phyloP scores from a whole-genome alignment of 164 flowering plant species.

The Stephania cephalantha region DNA sequence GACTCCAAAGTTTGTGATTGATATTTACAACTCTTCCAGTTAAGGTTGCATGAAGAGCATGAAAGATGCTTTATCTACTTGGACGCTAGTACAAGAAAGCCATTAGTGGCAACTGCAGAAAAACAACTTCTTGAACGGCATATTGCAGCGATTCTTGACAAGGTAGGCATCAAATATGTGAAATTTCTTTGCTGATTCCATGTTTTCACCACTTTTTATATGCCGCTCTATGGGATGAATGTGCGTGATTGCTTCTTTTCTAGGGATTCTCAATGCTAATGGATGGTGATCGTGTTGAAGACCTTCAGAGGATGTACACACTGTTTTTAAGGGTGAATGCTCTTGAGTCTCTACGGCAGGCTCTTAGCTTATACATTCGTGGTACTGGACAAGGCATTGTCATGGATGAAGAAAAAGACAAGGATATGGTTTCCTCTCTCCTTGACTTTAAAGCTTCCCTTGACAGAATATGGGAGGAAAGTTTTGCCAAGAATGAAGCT shows the following conservation, averaged over 20 bases:
- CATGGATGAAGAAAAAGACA: slow-evolving; percentile 98
- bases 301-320: slow-evolving; percentile 73
- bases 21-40: slow-evolving; percentile 39
- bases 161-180: slow-evolving; percentile 36
- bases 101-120: slow-evolving; percentile 77
- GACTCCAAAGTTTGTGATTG: slow-evolving; percentile 5
- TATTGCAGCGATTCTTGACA: slow-evolving; percentile 80
- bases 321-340: slow-evolving; percentile 80
- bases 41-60: slow-evolving; percentile 92
- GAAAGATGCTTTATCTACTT: slow-evolving; percentile 86
- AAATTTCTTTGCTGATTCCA: not conserved
- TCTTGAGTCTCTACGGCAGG: slow-evolving; percentile 77
- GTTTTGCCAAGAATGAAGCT: slow-evolving; percentile 74
- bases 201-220: not conserved
- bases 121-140: slow-evolving; percentile 88
- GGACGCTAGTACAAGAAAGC: slow-evolving; percentile 78
- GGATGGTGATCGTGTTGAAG: slow-evolving; percentile 91
- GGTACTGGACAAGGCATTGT: slow-evolving; percentile 78
- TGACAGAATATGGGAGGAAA: slow-evolving; percentile 89
- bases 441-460: slow-evolving; percentile 86
- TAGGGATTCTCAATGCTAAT: slow-evolving; percentile 92
- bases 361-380: slow-evolving; percentile 72
- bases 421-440: slow-evolving; percentile 80
- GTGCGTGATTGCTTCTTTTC: slow-evolving; percentile 4
- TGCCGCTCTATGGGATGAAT: not conserved